phyloP scores from a whole-genome alignment of 768 basidiomycete genomes.

The Auricularia sp. region DNA sequence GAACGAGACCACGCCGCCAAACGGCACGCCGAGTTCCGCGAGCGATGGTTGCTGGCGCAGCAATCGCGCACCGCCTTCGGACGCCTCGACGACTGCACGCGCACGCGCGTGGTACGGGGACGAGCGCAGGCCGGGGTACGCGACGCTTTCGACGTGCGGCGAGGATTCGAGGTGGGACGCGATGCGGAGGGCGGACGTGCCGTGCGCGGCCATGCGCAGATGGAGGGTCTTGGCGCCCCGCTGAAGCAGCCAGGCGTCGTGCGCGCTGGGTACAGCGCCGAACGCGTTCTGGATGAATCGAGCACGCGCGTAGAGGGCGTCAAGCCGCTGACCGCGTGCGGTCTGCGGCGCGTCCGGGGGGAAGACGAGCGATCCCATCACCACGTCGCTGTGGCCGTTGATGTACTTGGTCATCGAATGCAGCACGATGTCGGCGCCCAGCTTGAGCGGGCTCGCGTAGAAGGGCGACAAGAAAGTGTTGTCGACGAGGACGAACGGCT shows the following conservation, averaged over 20 bases:
- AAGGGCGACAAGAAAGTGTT: constrained; percentile 92
- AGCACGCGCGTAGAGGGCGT: constrained; percentile 42
- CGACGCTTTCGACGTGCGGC: constrained; percentile 63
- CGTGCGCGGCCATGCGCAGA: constrained; percentile 81
- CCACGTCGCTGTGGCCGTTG: constrained; percentile 88
- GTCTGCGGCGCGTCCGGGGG: constrained; percentile 36
- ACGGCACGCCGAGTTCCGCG: constrained; percentile 57
- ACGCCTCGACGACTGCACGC: constrained; percentile 25
- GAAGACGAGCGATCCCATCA: constrained; percentile 78
- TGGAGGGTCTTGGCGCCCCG: constrained; percentile 87
- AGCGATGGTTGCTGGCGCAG: neutral
- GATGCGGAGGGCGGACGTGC: constrained; percentile 67
- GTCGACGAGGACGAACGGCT: constrained; percentile 80
- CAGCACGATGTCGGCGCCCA: constrained; percentile 69
- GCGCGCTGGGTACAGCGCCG: constrained; percentile 74
- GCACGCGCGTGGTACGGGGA: constrained; percentile 62
- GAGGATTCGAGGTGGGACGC: constrained; percentile 49
- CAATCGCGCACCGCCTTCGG: constrained; percentile 12
- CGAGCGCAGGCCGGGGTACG: constrained; percentile 72
- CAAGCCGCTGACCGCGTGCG: constrained; percentile 7
- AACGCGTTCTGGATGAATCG: constrained; percentile 87
- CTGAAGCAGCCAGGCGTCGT: constrained; percentile 85
- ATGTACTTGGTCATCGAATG: constrained; percentile 87
- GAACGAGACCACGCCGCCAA: constrained; percentile 83
- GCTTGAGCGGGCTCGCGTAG: constrained; percentile 76